Evolutionary conservation across 495 filamentous ascomycete species (phyloP).

Genomic region (Halenospora varia): DNA sequence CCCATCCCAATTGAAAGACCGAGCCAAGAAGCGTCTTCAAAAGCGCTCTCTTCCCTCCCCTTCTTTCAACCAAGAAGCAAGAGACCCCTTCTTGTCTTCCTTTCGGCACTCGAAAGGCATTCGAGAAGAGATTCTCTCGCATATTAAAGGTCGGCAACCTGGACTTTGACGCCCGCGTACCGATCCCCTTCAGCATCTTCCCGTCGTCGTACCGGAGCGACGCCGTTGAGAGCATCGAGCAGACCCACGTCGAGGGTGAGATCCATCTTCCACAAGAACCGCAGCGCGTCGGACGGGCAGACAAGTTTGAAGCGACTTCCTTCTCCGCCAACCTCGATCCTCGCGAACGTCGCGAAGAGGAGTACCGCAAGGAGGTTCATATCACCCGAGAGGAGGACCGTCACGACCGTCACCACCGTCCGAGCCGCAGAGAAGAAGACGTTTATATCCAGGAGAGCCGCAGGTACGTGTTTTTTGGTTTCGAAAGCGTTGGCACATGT

Average conservation of each 20-base stretch:
- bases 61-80: constrained; percentile 50
- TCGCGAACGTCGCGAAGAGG: constrained; percentile 45
- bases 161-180: constrained; percentile 99
- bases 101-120: constrained; percentile 94
- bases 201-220: constrained; percentile 95
- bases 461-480: constrained; percentile 27
- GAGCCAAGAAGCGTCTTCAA: constrained; percentile 25
- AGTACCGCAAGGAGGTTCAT: constrained; percentile 73
- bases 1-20: constrained; percentile 22
- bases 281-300: background rate
- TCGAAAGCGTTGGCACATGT: background rate
- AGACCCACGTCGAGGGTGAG: constrained; percentile 77
- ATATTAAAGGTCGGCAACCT: constrained; percentile 80
- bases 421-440: constrained; percentile 52
- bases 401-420: constrained; percentile 62
- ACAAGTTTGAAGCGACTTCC: constrained; percentile 48
- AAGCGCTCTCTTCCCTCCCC: constrained; percentile 18
- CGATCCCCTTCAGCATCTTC: constrained; percentile 99
- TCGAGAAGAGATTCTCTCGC: constrained; percentile 77
- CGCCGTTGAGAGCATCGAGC: constrained; percentile 70
- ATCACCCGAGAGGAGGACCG: constrained; percentile 65
- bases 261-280: constrained; percentile 64
- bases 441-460: constrained; percentile 49
- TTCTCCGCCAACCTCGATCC: constrained; percentile 56
- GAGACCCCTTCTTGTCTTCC: constrained; percentile 91